Evolutionary conservation across 2,329 filamentous ascomycete genomes (phyloP), one percentile per base, ranked within the genome.

Genomic region (Moelleriella libera): DNA sequence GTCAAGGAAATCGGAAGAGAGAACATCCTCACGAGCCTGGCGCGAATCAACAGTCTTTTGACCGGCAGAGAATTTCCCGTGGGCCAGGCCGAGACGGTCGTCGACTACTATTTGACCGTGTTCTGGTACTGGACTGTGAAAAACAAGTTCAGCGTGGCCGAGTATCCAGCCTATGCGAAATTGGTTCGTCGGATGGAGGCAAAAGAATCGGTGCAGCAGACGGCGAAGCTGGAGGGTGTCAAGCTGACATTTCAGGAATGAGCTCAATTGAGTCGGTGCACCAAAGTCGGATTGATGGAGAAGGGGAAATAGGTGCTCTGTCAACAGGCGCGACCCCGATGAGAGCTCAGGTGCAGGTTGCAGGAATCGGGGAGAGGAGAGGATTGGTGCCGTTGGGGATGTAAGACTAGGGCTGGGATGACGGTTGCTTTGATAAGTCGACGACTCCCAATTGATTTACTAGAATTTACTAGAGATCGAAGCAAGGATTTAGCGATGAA

Each of bases 91-190:
- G 44, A 51, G n/a, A 57, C 56, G 1, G 46, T 55, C 2, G 56
- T 55, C 1, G 57, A 59, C 40, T 53, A 53, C n/a, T 51, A 54
- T 41, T 14, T 57, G 12, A 51, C 53, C n/a, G 43, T 55, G 5
- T 51, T 57, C 32, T 57, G 52, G 51, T 41, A 50, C 14, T 57
- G 55, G 56, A 54, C 49, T 1, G 8, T 28, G 6, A 8, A 41
- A 14, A 31, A 49, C 9, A 42, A 45, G 1, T 42, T 57, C 21
- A 30, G 47, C 5, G 52, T 57, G 49, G 48, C 43, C 9, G 46
- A 45, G 30, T 56, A 53, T 44, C 49, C 54, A 3, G 46, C 48
- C 7, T 58, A 52, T 43, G 44, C 37, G 3, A 43, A 47, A 10
- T 6, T 55, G 43, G 40, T 52, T 37, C 34, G 41, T n/a, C 47